These are phyloP conservation scores for Holtermanniella nyarrowii DNA, from an alignment of 768 basidiomycete species.

Conservation along the genomic window DNA sequence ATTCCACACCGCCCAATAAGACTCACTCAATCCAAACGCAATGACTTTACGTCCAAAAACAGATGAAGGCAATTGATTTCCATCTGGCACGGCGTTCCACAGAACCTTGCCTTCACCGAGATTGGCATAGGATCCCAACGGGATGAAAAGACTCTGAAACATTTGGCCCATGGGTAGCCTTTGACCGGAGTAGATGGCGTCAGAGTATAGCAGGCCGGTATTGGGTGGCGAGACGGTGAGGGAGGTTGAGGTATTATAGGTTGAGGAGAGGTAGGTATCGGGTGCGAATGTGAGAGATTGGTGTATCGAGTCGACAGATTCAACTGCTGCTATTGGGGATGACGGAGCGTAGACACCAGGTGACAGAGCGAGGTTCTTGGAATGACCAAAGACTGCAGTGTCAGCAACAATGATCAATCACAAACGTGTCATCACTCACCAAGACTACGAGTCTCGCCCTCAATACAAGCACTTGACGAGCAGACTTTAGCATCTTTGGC, in stretches of 20 bases:
- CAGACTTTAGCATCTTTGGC: background rate
- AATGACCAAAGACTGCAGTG: background rate
- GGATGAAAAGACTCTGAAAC: constrained; percentile 24
- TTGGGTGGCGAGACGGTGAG: constrained; percentile 12
- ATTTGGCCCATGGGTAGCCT: background rate
- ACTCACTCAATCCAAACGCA: constrained; percentile 20
- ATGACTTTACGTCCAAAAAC: constrained; percentile 1
- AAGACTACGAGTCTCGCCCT: background rate
- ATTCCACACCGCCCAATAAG: background rate
- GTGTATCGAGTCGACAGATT: background rate
- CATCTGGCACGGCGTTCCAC: constrained; percentile 22
- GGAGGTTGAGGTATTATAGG: background rate
- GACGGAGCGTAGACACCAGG: background rate
- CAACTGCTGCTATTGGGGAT: background rate
- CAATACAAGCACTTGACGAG: background rate
- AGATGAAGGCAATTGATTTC: constrained; percentile 11
- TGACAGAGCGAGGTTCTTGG: background rate
- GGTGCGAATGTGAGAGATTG: constrained; percentile 1
- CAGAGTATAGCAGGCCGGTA: constrained; percentile 11
- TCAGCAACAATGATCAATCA: background rate
- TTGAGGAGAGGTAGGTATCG: constrained; percentile 5
- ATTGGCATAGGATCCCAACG: constrained; percentile 22
- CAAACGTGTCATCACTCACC: background rate
- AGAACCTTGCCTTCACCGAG: constrained; percentile 17
- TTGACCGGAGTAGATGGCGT: constrained; percentile 7